A percentile compares a stretch with the other conserved stretches of the same genome.
These are phyloP conservation scores for Colletotrichum sublineola DNA, from an alignment of 2,329 filamentous ascomycete genomes.

Conservation along the genomic window DNA sequence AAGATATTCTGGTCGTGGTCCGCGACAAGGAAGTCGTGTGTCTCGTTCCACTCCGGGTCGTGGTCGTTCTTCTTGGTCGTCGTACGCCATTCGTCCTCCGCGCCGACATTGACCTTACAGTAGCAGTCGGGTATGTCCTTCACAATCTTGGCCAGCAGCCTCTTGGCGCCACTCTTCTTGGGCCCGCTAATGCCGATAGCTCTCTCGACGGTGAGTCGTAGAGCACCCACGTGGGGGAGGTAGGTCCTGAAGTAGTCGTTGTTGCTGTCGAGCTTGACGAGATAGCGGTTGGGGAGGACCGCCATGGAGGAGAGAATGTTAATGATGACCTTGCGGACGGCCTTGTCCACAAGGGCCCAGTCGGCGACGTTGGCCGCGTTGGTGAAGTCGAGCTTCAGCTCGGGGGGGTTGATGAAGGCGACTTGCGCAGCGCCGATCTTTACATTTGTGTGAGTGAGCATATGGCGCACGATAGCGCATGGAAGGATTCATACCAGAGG, in stretches of 20 bases:
- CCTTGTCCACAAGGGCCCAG: constrained; percentile 55
- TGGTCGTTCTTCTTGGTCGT: constrained; percentile 56
- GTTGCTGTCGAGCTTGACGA: constrained; percentile 60
- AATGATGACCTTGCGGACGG: constrained; percentile 60
- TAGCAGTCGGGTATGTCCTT: constrained; percentile 63
- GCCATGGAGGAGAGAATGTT: constrained; percentile 59
- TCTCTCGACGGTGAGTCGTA: constrained; percentile 59
- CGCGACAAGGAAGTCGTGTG: constrained; percentile 60
- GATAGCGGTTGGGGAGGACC: constrained; percentile 63
- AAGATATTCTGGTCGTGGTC: constrained; percentile 59
- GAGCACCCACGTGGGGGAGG: constrained; percentile 56
- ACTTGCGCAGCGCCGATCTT: constrained; percentile 63
- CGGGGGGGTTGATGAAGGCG: constrained; percentile 62
- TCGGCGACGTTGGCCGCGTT: constrained; percentile 61
- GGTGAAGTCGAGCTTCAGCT: constrained; percentile 61
- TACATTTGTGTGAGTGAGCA: constrained; percentile 12
- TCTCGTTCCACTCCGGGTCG: constrained; percentile 62
- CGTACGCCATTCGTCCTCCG: constrained; percentile 59
- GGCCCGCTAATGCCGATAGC: constrained; percentile 54
- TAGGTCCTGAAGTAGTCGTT: constrained; percentile 64
- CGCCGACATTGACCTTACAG: constrained; percentile 58
- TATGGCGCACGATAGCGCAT: background rate
- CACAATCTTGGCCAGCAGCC: constrained; percentile 57
- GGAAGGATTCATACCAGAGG: constrained; percentile 54
- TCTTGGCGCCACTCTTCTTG: constrained; percentile 50